Conservation (phyloP, 208 protist species). For the Trypanosoma theileri region DNA sequence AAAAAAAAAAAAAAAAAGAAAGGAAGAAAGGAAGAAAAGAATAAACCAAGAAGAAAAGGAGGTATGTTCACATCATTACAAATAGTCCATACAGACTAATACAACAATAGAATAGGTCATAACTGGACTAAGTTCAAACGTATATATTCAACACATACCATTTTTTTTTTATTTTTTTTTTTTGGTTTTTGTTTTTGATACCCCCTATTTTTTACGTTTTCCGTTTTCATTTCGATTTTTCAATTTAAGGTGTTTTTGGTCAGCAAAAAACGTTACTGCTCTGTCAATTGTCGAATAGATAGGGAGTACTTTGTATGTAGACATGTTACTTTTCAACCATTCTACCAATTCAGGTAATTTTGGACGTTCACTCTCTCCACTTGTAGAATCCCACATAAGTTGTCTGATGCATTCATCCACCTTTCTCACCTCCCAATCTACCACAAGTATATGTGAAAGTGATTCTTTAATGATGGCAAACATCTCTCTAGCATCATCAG, state of each 20-base stretch:
- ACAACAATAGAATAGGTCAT: no score
- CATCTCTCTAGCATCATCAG: constrained; percentile 37
- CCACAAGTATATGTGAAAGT: constrained; percentile 39
- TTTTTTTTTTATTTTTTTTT: no score
- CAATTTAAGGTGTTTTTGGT: constrained; percentile 38
- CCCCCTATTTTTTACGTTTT: constrained; percentile 22
- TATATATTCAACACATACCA: neutral
- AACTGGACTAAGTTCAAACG: no score
- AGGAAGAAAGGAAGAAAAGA: neutral
- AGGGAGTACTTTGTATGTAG: constrained; percentile 33
- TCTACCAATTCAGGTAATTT: constrained; percentile 30
- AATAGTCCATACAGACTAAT: no score
- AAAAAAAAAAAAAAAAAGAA: neutral
- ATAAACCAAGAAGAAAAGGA: neutral
- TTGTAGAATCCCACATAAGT: constrained; percentile 6
- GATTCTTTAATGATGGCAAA: constrained; percentile 33
- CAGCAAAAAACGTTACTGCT: constrained; percentile 44
- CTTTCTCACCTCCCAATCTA: constrained; percentile 26
- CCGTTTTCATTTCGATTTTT: constrained; percentile 4
- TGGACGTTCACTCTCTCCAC: neutral
- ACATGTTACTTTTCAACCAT: constrained; percentile 47
- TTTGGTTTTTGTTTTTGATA: no score
- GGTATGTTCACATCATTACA: neutral
- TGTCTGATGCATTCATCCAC: constrained; percentile 44
- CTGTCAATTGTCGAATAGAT: constrained; percentile 43